Percentiles rank a stretch among this genome's conserved stretches.
phyloP scores from a whole-genome alignment of 345 rosid genomes.

The Eucalyptus tenuipes region DNA sequence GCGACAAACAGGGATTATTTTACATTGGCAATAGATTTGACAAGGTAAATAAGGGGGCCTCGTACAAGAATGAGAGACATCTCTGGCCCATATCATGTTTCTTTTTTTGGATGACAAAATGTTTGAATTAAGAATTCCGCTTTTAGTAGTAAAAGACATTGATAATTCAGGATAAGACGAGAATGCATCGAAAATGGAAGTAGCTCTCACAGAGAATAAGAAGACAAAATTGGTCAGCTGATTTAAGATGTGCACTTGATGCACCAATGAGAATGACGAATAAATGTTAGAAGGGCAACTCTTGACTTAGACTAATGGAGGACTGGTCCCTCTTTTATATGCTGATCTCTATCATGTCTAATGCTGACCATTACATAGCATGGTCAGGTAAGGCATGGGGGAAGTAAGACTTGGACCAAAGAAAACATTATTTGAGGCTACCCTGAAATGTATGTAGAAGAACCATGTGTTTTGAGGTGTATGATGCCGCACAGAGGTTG shows the following conservation, averaged over 20 bases:
- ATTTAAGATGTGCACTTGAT: neutral
- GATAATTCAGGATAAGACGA: neutral
- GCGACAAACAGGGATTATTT: neutral
- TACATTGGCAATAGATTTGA: neutral
- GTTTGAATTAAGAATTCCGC: neutral
- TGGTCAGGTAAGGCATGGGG: neutral
- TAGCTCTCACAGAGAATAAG: neutral
- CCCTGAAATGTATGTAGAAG: neutral
- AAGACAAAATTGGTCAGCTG: neutral
- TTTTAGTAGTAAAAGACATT: neutral
- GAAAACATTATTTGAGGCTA: neutral
- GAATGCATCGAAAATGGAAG: neutral
- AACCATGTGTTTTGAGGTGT: neutral
- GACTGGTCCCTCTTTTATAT: neutral
- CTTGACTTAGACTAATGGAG: neutral
- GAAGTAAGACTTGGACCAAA: neutral
- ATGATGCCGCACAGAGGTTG: neutral
- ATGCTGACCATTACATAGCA: neutral
- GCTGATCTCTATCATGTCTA: neutral
- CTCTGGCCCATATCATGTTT: neutral
- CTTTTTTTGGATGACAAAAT: neutral
- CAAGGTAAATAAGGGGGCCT: neutral
- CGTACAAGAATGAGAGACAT: neutral
- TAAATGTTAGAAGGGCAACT: neutral
- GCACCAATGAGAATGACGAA: neutral